These are phyloP conservation scores for Penicillium diatomitis DNA, from an alignment of 495 filamentous ascomycete genomes.

Conservation along the genomic window DNA sequence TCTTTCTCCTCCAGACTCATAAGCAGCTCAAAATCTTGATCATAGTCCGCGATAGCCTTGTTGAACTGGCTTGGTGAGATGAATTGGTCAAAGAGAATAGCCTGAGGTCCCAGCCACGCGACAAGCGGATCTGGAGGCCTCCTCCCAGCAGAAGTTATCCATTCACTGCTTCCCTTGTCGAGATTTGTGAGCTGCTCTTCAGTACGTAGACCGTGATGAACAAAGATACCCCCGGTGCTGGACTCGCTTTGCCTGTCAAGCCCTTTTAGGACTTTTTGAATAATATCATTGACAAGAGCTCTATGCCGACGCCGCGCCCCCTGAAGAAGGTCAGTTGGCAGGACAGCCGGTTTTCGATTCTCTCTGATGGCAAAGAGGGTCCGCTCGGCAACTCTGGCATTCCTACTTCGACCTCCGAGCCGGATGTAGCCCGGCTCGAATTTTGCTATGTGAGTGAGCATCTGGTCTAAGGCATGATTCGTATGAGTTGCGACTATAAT, in stretches of 20 bases:
- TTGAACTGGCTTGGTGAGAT: conserved; percentile 36
- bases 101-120: conserved; percentile 52
- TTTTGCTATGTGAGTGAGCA: conserved; percentile 56
- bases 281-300: not conserved
- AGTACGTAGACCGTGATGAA: conserved; percentile 49
- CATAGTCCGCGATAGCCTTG: conserved; percentile 50
- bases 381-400: conserved; percentile 53
- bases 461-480: conserved; percentile 87
- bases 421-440: conserved; percentile 64
- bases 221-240: conserved; percentile 23
- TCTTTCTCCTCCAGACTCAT: conserved; percentile 58
- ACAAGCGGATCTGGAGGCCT: conserved; percentile 42
- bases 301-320: conserved; percentile 27
- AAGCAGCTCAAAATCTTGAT: conserved; percentile 56
- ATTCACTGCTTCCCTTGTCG: conserved; percentile 37
- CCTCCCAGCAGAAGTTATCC: conserved; percentile 30
- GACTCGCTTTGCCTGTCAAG: conserved; percentile 24
- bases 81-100: conserved; percentile 28
- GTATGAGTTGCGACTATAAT: conserved; percentile 79
- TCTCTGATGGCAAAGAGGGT: conserved; percentile 55
- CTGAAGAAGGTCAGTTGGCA: conserved; percentile 19
- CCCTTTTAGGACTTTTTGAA: conserved; percentile 22
- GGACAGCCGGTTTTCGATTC: not conserved
- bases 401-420: conserved; percentile 67
- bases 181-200: conserved; percentile 54